These are phyloP conservation scores for Pseudogymnoascus sp. DNA, from an alignment of 2,329 filamentous ascomycete genomes.

Conservation along the genomic window DNA sequence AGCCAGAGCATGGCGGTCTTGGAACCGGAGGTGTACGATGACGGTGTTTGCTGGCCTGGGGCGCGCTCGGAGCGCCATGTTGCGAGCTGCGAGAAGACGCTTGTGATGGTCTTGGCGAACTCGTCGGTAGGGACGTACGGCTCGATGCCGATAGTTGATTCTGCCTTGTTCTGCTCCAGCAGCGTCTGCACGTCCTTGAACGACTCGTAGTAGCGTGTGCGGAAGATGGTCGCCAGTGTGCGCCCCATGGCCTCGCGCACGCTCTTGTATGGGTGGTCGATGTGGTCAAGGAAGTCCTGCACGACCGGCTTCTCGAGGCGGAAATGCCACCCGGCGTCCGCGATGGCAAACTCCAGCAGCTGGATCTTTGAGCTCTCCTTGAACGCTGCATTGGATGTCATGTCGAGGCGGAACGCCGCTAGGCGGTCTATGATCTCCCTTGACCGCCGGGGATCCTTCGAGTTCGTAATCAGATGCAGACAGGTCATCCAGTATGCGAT, in stretches of 20 bases:
- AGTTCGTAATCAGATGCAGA: conserved; percentile 78
- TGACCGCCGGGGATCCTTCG: conserved; percentile 79
- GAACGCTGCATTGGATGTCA: conserved; percentile 93
- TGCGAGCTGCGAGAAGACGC: conserved; percentile 73
- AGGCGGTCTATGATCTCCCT: conserved; percentile 81
- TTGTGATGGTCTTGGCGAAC: conserved; percentile 61
- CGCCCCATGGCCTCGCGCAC: conserved; percentile 91
- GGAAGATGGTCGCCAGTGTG: conserved; percentile 79
- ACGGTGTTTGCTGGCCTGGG: conserved; percentile 86
- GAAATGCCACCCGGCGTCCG: conserved; percentile 93
- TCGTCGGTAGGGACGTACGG: conserved; percentile 74
- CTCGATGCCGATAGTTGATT: conserved; percentile 74
- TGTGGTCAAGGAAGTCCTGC: conserved; percentile 78
- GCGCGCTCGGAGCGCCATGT: conserved; percentile 77
- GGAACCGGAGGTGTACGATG: conserved; percentile 87
- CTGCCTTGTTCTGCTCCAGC: conserved; percentile 67
- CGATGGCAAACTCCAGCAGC: conserved; percentile 78
- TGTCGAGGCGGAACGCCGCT: conserved; percentile 79
- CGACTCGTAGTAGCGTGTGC: conserved; percentile 88
- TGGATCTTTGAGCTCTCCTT: conserved; percentile 97
- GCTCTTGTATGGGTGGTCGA: conserved; percentile 96
- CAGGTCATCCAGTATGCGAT: conserved; percentile 92
- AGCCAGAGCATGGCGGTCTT: conserved; percentile 96
- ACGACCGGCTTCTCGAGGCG: conserved; percentile 80
- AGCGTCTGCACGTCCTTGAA: conserved; percentile 72